Conservation (phyloP, 331 rosid species). For the Quercus tomentella region DNA sequence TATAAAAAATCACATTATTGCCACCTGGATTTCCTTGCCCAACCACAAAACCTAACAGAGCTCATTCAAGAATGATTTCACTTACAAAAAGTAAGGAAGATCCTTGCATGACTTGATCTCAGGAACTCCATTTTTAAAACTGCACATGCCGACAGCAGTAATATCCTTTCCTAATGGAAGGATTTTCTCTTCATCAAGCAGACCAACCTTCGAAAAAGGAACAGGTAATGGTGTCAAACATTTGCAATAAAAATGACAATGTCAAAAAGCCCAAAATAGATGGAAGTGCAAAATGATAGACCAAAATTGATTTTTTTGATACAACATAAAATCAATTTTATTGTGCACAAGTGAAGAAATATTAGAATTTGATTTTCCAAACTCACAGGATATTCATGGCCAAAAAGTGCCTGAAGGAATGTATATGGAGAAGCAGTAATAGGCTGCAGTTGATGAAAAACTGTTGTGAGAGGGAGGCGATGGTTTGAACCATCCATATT, state of each 20-base stretch:
- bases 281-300: not conserved
- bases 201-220: conserved; percentile 62
- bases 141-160: conserved; percentile 73
- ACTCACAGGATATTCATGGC: conserved; percentile 81
- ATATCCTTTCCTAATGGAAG: conserved; percentile 84
- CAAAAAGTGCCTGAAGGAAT: conserved; percentile 73
- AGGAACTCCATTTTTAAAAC: conserved; percentile 51
- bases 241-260: not conserved
- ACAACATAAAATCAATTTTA: conserved; percentile 2
- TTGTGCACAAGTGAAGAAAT: not conserved
- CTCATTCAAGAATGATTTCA: not conserved
- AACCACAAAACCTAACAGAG: not conserved
- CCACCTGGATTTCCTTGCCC: not conserved
- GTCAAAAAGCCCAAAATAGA: not conserved
- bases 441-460: conserved; percentile 70
- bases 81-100: conserved; percentile 87
- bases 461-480: conserved; percentile 69
- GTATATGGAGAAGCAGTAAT: conserved; percentile 62
- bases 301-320: not conserved
- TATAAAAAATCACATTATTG: not conserved
- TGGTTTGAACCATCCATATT: conserved; percentile 71
- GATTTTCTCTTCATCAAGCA: conserved; percentile 86
- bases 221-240: not conserved
- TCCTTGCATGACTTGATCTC: conserved; percentile 79
- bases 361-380: not conserved